Evolutionary conservation across 2,329 filamentous ascomycete species (phyloP).

Genomic region (Cytospora paraplurivora): DNA sequence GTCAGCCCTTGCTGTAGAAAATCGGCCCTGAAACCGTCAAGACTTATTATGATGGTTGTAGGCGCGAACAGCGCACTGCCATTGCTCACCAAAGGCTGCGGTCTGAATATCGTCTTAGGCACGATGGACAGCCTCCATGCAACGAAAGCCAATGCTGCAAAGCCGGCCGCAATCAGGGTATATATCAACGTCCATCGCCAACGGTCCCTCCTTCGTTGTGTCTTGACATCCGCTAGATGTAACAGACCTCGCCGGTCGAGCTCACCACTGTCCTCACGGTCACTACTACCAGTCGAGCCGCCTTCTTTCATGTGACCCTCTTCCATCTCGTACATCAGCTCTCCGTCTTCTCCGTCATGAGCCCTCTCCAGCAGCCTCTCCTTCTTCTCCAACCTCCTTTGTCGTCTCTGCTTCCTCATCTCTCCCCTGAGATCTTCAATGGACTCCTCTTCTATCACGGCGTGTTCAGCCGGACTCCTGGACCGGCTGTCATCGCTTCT

Average conservation of each 20-base stretch:
- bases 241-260: constrained; percentile 56
- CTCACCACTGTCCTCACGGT: constrained; percentile 62
- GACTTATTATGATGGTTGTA: constrained; percentile 89
- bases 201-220: constrained; percentile 54
- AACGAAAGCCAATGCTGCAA: constrained; percentile 57
- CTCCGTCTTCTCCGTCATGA: constrained; percentile 67
- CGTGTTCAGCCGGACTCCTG: constrained; percentile 43
- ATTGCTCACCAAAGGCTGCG: constrained; percentile 62
- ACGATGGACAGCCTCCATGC: constrained; percentile 61
- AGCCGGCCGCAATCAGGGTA: constrained; percentile 52
- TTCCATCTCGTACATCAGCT: constrained; percentile 90
- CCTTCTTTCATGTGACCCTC: constrained; percentile 72
- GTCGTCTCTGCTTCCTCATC: constrained; percentile 52
- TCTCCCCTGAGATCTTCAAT: constrained; percentile 53
- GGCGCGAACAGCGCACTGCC: constrained; percentile 87
- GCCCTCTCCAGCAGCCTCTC: constrained; percentile 56
- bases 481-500: constrained; percentile 41
- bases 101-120: constrained; percentile 39
- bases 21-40: constrained; percentile 95
- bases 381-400: constrained; percentile 56
- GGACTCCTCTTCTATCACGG: constrained; percentile 39
- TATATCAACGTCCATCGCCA: constrained; percentile 58
- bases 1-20: constrained; percentile 84
- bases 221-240: constrained; percentile 49
- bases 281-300: constrained; percentile 64